Percentiles rank a stretch among this genome's conserved stretches.
These are phyloP conservation scores for Pleurotus platypus DNA, from an alignment of 768 basidiomycete genomes.

Conservation along the genomic window DNA sequence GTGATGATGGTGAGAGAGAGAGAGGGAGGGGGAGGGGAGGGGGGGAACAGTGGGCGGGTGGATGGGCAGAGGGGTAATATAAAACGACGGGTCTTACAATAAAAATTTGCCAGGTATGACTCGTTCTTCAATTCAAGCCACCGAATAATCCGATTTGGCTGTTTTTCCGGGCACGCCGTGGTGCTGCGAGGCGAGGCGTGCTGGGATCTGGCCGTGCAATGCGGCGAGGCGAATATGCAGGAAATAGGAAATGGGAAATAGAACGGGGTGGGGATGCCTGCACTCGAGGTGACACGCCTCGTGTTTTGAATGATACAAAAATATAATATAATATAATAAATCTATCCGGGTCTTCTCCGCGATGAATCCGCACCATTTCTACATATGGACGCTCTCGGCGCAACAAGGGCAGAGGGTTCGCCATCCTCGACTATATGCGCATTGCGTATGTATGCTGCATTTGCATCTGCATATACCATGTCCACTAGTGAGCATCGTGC, in stretches of 20 bases:
- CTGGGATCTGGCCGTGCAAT: neutral
- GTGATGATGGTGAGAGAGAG: neutral
- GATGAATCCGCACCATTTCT: neutral
- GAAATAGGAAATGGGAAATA: neutral
- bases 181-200: neutral
- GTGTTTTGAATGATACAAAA: too few relatives aligned
- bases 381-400: too few relatives aligned
- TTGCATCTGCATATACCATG: too few relatives aligned
- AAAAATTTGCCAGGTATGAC: neutral
- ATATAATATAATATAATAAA: too few relatives aligned
- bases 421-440: too few relatives aligned
- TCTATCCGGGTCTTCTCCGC: neutral
- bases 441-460: too few relatives aligned
- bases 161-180: neutral
- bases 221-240: neutral
- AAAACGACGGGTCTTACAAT: constrained; percentile 4
- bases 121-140: constrained; percentile 4
- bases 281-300: too few relatives aligned
- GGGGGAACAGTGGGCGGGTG: neutral
- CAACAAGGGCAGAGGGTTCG: too few relatives aligned
- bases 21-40: neutral
- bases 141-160: constrained; percentile 8
- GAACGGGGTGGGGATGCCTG: neutral
- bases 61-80: neutral
- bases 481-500: too few relatives aligned